Base-by-base conservation (phyloP, 768 basidiomycete species). In the Auriscalpium vulgare region DNA sequence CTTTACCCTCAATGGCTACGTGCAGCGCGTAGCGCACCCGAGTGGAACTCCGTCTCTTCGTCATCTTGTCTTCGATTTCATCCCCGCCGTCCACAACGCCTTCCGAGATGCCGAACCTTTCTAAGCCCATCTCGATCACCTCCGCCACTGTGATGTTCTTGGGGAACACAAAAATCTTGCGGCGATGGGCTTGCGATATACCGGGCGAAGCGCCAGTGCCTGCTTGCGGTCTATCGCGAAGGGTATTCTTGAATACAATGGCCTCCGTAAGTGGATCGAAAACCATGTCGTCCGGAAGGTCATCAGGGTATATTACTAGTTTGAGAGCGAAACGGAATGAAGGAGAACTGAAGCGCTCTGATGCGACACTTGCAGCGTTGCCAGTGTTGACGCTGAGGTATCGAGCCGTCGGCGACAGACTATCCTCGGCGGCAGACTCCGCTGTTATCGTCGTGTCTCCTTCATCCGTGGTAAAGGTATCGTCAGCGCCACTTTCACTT, bases 41-140 rank as follows among this genome's bases (percentile, higher is more conserved):
- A 9, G 80, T 70, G 8, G 81, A 75, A 66, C 91, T 95, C 60
- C 86, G 78, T 56, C 94, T 76, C 72, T 93, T 92, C 8, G 81
- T 77, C 37, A 85, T 75, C 67, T 95, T 94, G 67, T 97, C 95
- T 70, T 99, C 97, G 1, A 99, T 82, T 65, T 97, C 95, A 68
- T 99, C 97, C 1, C 97, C 97, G 2, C 97, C 97, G 68, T 97
- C 95, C 2, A 98, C 95, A 2, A 99, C 93, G n/a, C 95, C 97
- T 40, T 97, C 95, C 37, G 82, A 74, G 55, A 99, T 97, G 2
- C 97, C 97, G 66, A 98, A 97, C 56, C 93, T 74, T 66, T 97
- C 97, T 59, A 99, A 67, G 6, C 87, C 89, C 38, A 90, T 75
- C 69, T 99, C 97, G 40, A 97, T 92, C 13, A 95, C 94, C 70